phyloP scores from a whole-genome alignment of 2,329 filamentous ascomycete genomes.

The Aspergillus brunneoviolaceus region DNA sequence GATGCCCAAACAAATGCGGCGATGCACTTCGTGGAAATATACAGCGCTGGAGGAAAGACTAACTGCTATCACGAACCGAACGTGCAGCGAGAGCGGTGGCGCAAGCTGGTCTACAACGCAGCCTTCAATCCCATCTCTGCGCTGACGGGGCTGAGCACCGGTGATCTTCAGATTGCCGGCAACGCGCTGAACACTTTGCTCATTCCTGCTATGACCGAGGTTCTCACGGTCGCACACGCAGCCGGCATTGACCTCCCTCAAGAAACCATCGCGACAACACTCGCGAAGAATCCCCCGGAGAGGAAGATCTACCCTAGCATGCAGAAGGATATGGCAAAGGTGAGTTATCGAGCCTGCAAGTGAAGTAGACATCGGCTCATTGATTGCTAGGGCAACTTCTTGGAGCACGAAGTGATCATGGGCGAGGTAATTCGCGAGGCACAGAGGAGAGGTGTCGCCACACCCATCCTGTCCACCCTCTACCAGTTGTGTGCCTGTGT shows the following conservation, averaged over 20 bases:
- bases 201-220: constrained; percentile 51
- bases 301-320: constrained; percentile 45
- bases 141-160: constrained; percentile 53
- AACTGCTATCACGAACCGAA: constrained; percentile 40
- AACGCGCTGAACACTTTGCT: constrained; percentile 50
- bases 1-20: constrained; percentile 8
- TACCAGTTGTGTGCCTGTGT: constrained; percentile 5
- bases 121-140: constrained; percentile 56
- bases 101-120: constrained; percentile 51
- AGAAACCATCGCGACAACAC: constrained; percentile 27
- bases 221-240: constrained; percentile 45
- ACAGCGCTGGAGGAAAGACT: constrained; percentile 49
- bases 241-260: constrained; percentile 44
- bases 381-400: constrained; percentile 49
- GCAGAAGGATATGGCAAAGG: constrained; percentile 40
- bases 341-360: background rate
- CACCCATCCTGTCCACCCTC: constrained; percentile 27
- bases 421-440: constrained; percentile 56
- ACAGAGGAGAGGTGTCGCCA: constrained; percentile 43
- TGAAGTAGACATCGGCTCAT: background rate
- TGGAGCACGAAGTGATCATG: constrained; percentile 56
- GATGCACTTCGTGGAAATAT: constrained; percentile 49
- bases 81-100: constrained; percentile 32
- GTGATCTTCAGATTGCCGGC: constrained; percentile 49
- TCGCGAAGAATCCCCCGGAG: constrained; percentile 49